Conservation (phyloP, 768 basidiomycete species). For the Panaeolus cyanescens region DNA sequence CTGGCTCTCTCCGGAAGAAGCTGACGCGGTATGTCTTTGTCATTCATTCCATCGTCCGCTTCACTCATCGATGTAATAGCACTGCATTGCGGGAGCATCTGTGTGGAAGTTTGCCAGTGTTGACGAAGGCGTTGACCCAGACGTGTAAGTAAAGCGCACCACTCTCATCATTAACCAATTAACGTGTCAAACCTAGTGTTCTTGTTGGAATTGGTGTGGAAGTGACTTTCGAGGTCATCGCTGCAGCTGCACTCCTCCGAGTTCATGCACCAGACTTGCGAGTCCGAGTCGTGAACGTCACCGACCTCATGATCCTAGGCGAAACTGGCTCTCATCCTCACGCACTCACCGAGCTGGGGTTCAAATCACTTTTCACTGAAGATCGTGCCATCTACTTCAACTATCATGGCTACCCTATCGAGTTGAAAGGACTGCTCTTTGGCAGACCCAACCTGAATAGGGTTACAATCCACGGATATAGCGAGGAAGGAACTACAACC, state of each 20-base stretch:
- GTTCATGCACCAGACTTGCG: slow-evolving; percentile 70
- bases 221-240: slow-evolving; percentile 86
- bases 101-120: slow-evolving; percentile 85
- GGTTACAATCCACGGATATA: slow-evolving; percentile 62
- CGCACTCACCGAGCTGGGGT: slow-evolving; percentile 60
- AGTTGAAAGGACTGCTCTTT: slow-evolving; percentile 66
- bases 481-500: slow-evolving; percentile 79
- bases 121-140: slow-evolving; percentile 70
- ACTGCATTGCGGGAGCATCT: slow-evolving; percentile 86
- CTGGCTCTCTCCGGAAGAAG: slow-evolving; percentile 79
- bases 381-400: slow-evolving; percentile 76
- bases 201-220: slow-evolving; percentile 89
- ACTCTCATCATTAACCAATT: background rate
- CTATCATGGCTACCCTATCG: slow-evolving; percentile 81
- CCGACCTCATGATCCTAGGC: slow-evolving; percentile 84
- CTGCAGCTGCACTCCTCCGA: slow-evolving; percentile 79
- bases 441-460: slow-evolving; percentile 52
- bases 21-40: slow-evolving; percentile 50
- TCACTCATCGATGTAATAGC: slow-evolving; percentile 36
- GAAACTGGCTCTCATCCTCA: slow-evolving; percentile 76
- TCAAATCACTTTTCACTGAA: slow-evolving; percentile 70
- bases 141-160: slow-evolving; percentile 49
- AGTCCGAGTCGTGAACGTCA: slow-evolving; percentile 86
- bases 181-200: slow-evolving; percentile 51
- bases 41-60: background rate